These are phyloP conservation scores for Botrytis sinoallii DNA, from an alignment of 2,329 filamentous ascomycete species.

Conservation along the genomic window DNA sequence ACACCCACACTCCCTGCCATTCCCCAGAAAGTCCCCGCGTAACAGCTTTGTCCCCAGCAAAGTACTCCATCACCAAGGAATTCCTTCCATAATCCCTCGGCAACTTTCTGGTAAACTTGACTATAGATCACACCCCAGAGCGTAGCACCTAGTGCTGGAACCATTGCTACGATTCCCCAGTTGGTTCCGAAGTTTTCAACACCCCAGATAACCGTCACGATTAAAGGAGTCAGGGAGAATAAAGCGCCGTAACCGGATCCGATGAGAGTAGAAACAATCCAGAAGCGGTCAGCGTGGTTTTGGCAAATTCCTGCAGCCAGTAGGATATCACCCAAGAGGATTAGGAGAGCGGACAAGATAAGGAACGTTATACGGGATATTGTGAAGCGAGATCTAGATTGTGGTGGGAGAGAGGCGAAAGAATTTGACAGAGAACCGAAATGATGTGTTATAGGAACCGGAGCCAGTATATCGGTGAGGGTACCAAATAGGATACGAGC, in stretches of 20 bases:
- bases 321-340: conserved; percentile 72
- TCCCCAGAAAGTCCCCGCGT: conserved; percentile 79
- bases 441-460: conserved; percentile 45
- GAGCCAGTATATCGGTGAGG: conserved; percentile 81
- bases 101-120: conserved; percentile 69
- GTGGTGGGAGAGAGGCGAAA: conserved; percentile 39
- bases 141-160: conserved; percentile 82
- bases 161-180: conserved; percentile 92
- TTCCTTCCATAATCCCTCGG: conserved; percentile 44
- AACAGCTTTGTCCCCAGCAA: conserved; percentile 81
- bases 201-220: conserved; percentile 96
- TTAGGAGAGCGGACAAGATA: conserved; percentile 67
- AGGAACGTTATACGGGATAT: conserved; percentile 80
- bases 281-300: conserved; percentile 74
- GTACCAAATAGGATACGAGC: conserved; percentile 86
- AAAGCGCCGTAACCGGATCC: conserved; percentile 91
- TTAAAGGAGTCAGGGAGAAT: conserved; percentile 85
- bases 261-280: conserved; percentile 77
- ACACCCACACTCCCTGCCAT: conserved; percentile 78
- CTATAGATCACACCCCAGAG: conserved; percentile 92
- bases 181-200: conserved; percentile 99
- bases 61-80: conserved; percentile 50
- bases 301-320: conserved; percentile 76
- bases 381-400: conserved; percentile 45
- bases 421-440: conserved; percentile 33